Base-by-base conservation (phyloP, 106 monocot species). In the Dioscorea dumetorum region DNA sequence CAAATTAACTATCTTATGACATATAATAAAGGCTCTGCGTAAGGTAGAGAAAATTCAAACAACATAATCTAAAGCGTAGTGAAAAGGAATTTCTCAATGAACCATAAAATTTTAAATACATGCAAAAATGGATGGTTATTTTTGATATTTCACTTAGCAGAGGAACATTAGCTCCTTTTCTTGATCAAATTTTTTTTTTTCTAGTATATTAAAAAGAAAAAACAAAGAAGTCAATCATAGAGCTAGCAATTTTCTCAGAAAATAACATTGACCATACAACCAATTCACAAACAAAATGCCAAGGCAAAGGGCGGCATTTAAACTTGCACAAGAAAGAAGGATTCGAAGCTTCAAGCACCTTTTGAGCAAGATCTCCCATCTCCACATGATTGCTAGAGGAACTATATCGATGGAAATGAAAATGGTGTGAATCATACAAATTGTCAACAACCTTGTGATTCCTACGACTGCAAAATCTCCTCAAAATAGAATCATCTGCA, bases 401-500 rank as follows among this genome's bases (percentile, higher is more conserved):
- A n/a, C 67, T 65, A 54, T 71, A 70, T 33, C 60, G 22, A 61
- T 24, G 64, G 65, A 68, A 69, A 33, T 80, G 80, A 20, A 61
- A 48, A 73, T 61, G 32, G 61, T 64, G 31, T 64, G 79, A 53
- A 58, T 71, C 79, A 63, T 17, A 69, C 49, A 54, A n/a, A 62
- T 34, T 68, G 22, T 72, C 50, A 33, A 70, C 66, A 54, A 62
- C 63, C 60, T 60, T 84, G 61, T 50, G 24, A 23, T 57, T 82
- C 65, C 77, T 80, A 12, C 74, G 75, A 81, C 33, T 28, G 63
- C 66, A 72, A 41, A 76, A 72, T 24, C 48, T 70, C 58, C 72
- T 75, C 35, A 33, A 64, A 62, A 71, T 58, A 23, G 67, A 74
- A 12, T 53, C 24, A 17, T 80, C 73, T 33, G 56, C 54, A 31